Evolutionary conservation across 257 asterid genomes (phyloP), one percentile per base, ranked within the genome.

Genomic region (Dorcoceras hygrometricum): DNA sequence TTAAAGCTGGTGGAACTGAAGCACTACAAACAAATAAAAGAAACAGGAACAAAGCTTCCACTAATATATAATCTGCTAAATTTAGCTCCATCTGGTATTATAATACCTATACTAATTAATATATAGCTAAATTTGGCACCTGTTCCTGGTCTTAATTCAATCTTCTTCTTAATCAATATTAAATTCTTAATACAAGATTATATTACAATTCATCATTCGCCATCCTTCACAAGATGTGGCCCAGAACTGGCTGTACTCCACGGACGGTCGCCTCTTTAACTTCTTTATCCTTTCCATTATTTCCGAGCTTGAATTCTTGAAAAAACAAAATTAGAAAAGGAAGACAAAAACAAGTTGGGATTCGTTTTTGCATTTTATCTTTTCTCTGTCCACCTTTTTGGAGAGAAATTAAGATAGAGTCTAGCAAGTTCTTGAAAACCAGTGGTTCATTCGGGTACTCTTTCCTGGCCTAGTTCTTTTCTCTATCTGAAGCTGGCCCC

Each of bases 111-210:
- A 62, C 65, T 23, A 68, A 62, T 64, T 26, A 65, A 62, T 57
- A 81, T 77, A 65, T 71, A 78, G 79, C 91, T 72, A 77, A 86
- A 85, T 85, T 85, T 85, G 86, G 95, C 96, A 88, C 73, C 76
- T 83, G 93, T 88, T 86, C 97, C 93, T 80, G 83, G 75, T 70
- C 87, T 84, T 83, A 31, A n/a, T n/a, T n/a, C n/a, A n/a, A 72
- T 24, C 79, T 69, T 39, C 69, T 27, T 24, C 32, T 55, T 64
- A 23, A 69, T 66, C 62, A 71, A 75, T 28, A 29, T 23, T 24
- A 63, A 76, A 14, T 43, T 43, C 19, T 43, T 43, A 4, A 43
- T 43, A 43, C 53, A 43, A 55, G 76, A 28, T 59, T 39, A 71
- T 80, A 69, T 79, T 39, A 57, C 65, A 63, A 28, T 23, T 60